A percentile compares a stretch with the other conserved stretches of the same genome.
Conservation (phyloP, 2,329 filamentous ascomycete species). For the Stagonosporopsis rhizophila region DNA sequence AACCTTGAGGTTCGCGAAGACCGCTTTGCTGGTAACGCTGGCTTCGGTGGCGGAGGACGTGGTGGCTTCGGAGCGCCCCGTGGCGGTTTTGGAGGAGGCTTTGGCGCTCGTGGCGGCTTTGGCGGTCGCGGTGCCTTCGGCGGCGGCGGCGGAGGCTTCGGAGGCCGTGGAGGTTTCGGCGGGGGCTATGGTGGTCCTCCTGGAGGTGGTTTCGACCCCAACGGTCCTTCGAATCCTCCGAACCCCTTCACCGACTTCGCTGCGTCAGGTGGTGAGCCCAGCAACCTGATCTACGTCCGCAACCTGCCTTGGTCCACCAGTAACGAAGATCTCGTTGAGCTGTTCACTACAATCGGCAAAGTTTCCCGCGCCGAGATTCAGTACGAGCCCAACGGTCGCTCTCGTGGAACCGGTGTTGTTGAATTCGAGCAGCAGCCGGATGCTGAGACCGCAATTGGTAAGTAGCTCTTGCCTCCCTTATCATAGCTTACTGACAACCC, state of each 20-base stretch:
- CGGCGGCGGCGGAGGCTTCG: constrained; percentile 56
- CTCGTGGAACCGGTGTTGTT: constrained; percentile 94
- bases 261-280: constrained; percentile 82
- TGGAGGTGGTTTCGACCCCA: constrained; percentile 55
- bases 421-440: constrained; percentile 84
- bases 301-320: constrained; percentile 99
- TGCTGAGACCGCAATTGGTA: constrained; percentile 86
- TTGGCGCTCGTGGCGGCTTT: constrained; percentile 56
- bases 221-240: constrained; percentile 63
- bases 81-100: constrained; percentile 61
- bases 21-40: constrained; percentile 75
- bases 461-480: constrained; percentile 28
- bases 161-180: constrained; percentile 51
- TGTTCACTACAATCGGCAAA: constrained; percentile 97
- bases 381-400: constrained; percentile 95
- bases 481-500: constrained; percentile 33
- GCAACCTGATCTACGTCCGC: constrained; percentile 89
- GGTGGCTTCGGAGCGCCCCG: constrained; percentile 63
- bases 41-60: constrained; percentile 51
- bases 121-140: constrained; percentile 52
- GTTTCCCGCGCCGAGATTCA: constrained; percentile 99
- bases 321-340: constrained; percentile 94
- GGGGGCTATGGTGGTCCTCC: constrained; percentile 51
- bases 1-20: constrained; percentile 94
- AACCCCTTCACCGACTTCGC: constrained; percentile 96